Evolutionary conservation across 768 basidiomycete species (phyloP).

Genomic region (Tulasnella sp.): DNA sequence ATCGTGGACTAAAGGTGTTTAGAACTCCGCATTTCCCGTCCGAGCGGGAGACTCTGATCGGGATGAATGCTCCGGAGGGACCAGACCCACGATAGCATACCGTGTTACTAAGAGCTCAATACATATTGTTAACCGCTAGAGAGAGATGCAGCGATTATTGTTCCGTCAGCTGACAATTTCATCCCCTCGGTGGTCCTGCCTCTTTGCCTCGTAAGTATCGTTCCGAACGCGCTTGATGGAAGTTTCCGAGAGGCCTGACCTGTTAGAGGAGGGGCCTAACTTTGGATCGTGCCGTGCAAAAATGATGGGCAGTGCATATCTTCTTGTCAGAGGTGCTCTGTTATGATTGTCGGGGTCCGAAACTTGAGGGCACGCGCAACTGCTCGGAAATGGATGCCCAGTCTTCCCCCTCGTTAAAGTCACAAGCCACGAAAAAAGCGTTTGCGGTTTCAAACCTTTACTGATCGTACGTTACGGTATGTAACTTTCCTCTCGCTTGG

Average conservation of each 20-base stretch:
- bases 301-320: neutral
- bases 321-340: neutral
- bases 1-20: neutral
- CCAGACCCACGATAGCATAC: neutral
- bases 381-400: neutral
- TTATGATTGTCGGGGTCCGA: no score
- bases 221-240: neutral
- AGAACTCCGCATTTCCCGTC: neutral
- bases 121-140: neutral
- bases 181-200: no score
- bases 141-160: neutral
- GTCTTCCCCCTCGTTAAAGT: neutral
- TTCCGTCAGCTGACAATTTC: neutral
- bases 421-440: slow-evolving; percentile 1
- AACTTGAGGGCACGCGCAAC: no score
- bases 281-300: neutral
- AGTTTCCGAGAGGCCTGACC: neutral
- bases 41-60: neutral
- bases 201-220: neutral
- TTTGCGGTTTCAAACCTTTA: neutral
- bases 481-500: neutral
- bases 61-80: neutral
- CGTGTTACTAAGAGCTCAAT: neutral
- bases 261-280: neutral
- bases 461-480: neutral